Base-by-base conservation (phyloP, 345 rosid species). In the Litchi chinensis region DNA sequence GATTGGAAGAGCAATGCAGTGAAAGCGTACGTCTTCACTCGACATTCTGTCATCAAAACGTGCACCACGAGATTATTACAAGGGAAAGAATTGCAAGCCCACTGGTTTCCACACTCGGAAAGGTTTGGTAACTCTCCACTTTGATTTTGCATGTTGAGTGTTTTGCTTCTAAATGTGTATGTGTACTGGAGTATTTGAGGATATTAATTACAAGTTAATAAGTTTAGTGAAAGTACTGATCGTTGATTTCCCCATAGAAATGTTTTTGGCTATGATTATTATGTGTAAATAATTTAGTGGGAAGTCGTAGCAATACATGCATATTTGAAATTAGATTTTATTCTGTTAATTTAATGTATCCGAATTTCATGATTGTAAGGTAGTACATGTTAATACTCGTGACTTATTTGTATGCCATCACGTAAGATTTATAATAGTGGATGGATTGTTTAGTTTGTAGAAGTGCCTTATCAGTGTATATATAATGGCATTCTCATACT, bases 81-180 rank as follows among this genome's bases (percentile, higher is more conserved):
- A 93, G 90, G 96, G 97, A 19, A 95, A 93, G 81, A 93, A 93
- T 84, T 95, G 97, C 85, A 95, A 83, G 77, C 81, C 98, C n/a
- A 82, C 95, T 11, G 99, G 99, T 69, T 95, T 95, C 85, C 96
- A 91, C 77, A 95, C 99, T 32, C 88, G 93, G 79, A 95, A 93
- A 93, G 97, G 97, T 90, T 54, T 16, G 13, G 6, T 32, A 62
- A 0, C 64, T 52, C 26, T 28, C 39, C 0, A 39, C 6, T n/a
- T 0, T 57, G 12, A n/a, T 57, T 73, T 56, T 73, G 6, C 63
- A 52, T 16, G 46, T 71, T 16, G 37, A 8, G 4, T 0, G 24
- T 16, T 52, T 28, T 10, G 28, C 21, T 10, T 15, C 13, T 71
- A 1, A 26, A 50, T 6, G 8, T 54, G 9, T 28, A 71, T 32